Base-by-base conservation (phyloP, 768 basidiomycete genomes). In the Pisolithus tinctorius region DNA sequence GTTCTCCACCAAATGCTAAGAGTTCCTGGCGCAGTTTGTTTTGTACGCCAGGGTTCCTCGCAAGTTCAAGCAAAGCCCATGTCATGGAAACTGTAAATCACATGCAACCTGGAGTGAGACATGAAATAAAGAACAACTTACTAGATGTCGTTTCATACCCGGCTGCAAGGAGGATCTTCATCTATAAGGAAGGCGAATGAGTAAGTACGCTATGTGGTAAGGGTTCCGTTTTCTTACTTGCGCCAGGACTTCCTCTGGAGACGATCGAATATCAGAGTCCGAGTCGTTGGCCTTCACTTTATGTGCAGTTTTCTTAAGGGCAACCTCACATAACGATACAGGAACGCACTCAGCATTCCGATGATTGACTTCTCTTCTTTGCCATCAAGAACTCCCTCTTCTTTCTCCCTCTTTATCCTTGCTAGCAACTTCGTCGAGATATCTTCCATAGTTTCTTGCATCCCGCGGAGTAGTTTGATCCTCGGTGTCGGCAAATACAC, bases 31-130 rank as follows among this genome's bases (percentile, higher is more conserved):
- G 74, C 10, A 83, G 63, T 43, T 70, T 75, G 8, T 63, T 55
- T 60, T 83, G 82, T 13, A 71, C 66, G 26, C 74, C 69, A 0
- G 64, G 71, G 42, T 77, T 62, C 34, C 64, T 69, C 6, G 70
- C 69, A 1, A 83, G 74, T 58, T 83, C 82, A 30, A 83, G 76
- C 0, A 84, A 65, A 3, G 80, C 76, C 80, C 81, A 83, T 40
- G 44, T 29, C 38, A 31, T 39, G 48, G 7, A 6, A 8, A 36
- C 34, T 10, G 31, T 13, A 17, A 42, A 26, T 30, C 25, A 14
- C 43, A 25, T n/a, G 17, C 11, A 46, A 31, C 30, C 27, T 16
- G 45, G 29, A 4, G 29, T 34, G 17, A n/a, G 2, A 49, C 11
- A 17, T 11, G 29, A 17, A 6, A 41, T 46, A 27, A 17, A 40